Evolutionary conservation across 2,329 filamentous ascomycete species (phyloP).

Genomic region (Trichophyton benhamiae): DNA sequence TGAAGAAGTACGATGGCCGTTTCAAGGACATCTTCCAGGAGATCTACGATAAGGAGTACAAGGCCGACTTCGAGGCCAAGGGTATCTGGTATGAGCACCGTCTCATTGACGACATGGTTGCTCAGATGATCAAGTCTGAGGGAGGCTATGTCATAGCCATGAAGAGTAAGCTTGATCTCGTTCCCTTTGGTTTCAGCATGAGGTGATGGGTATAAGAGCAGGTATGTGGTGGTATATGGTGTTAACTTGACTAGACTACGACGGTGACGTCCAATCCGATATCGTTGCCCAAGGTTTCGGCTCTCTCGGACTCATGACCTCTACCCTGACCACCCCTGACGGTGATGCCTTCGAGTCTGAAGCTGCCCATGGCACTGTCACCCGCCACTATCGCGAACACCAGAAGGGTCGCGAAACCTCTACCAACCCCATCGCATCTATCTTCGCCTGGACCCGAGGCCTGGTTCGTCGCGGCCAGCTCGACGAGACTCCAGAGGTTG

Average conservation of each 20-base stretch:
- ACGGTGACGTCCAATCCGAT: constrained; percentile 97
- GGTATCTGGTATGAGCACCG: constrained; percentile 99
- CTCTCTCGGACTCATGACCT: constrained; percentile 96
- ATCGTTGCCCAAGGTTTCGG: constrained; percentile 97
- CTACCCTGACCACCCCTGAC: constrained; percentile 88
- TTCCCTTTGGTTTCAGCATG: not conserved
- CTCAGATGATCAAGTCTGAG: constrained; percentile 98
- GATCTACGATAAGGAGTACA: constrained; percentile 79
- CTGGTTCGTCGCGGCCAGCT: constrained; percentile 86
- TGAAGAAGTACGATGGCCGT: constrained; percentile 95
- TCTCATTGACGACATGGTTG: constrained; percentile 98
- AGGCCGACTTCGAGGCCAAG: constrained; percentile 77
- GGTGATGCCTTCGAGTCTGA: constrained; percentile 96
- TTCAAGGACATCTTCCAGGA: constrained; percentile 99
- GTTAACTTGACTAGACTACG: constrained; percentile 57
- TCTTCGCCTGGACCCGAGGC: constrained; percentile 97
- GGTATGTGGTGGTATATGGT: too few relatives aligned
- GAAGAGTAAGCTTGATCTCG: constrained; percentile 62
- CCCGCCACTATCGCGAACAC: constrained; percentile 96
- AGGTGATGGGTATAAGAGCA: not conserved
- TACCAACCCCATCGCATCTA: constrained; percentile 96
- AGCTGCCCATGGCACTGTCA: constrained; percentile 95
- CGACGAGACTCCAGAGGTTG: constrained; percentile 81
- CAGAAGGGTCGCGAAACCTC: constrained; percentile 96
- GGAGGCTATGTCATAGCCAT: constrained; percentile 95